phyloP scores from a whole-genome alignment of 2,329 filamentous ascomycete genomes.

The Sporothrix brasiliensis region DNA sequence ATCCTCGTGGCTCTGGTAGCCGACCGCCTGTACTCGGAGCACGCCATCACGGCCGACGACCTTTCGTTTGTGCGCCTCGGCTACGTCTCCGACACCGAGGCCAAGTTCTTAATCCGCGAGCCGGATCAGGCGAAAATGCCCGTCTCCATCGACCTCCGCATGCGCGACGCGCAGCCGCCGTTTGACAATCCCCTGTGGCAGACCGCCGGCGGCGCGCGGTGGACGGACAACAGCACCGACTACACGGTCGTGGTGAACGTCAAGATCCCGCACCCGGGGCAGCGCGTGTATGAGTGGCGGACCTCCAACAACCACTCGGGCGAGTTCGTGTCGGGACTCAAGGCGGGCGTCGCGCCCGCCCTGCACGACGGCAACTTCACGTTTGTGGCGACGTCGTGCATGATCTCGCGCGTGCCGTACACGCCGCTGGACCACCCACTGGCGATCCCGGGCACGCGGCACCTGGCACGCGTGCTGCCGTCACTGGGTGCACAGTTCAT shows the following conservation, averaged over 20 bases:
- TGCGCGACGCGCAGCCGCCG: conserved; percentile 54
- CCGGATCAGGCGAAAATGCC: conserved; percentile 75
- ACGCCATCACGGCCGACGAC: conserved; percentile 70
- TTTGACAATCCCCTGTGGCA: conserved; percentile 67
- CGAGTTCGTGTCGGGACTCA: conserved; percentile 76
- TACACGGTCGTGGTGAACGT: conserved; percentile 75
- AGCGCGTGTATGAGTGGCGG: conserved; percentile 78
- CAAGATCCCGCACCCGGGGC: conserved; percentile 63
- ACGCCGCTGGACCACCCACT: conserved; percentile 80
- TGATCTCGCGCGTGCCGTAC: conserved; percentile 90
- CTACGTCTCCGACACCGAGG: conserved; percentile 78
- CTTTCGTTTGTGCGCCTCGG: conserved; percentile 85
- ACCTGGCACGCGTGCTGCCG: conserved; percentile 73
- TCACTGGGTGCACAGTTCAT: conserved; percentile 74
- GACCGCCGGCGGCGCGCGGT: conserved; percentile 63
- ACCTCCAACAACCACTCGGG: conserved; percentile 87
- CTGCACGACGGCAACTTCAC: conserved; percentile 73
- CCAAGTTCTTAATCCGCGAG: conserved; percentile 82
- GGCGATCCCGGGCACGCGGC: conserved; percentile 75
- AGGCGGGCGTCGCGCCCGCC: conserved; percentile 63
- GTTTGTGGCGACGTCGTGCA: conserved; percentile 90
- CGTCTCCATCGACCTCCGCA: conserved; percentile 68
- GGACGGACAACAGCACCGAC: conserved; percentile 76
- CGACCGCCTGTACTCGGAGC: conserved; percentile 77
- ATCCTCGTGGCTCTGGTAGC: conserved; percentile 68